Conservation (phyloP, 225 moss, liverwort and hornwort genomes). For the Antitrichia curtipendula region DNA sequence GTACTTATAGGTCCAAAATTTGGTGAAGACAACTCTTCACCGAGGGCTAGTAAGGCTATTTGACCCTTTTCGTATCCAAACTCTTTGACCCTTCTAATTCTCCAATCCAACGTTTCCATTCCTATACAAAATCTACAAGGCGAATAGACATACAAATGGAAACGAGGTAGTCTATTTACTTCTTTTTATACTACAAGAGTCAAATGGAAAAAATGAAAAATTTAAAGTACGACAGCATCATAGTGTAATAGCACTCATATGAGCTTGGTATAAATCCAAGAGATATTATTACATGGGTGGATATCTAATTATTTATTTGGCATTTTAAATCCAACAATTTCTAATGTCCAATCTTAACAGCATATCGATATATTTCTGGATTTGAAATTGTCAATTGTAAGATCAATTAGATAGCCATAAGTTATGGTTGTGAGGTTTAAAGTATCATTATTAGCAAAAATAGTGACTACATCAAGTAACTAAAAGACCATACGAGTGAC, state of each 20-base stretch:
- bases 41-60: too few species aligned
- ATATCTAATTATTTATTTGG: background rate
- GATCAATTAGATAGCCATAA: background rate
- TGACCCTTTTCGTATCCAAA: too few species aligned
- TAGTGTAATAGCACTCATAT: background rate
- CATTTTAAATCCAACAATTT: background rate
- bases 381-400: background rate
- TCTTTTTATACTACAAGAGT: too few species aligned
- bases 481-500: background rate
- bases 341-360: accelerated
- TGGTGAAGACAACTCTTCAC: too few species aligned
- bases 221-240: background rate
- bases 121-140: too few species aligned
- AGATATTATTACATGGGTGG: accelerated
- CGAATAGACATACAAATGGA: too few species aligned
- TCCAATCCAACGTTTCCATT: too few species aligned
- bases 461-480: background rate
- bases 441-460: background rate
- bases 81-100: too few species aligned
- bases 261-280: background rate
- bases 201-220: too few species aligned
- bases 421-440: background rate
- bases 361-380: background rate
- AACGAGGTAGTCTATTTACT: too few species aligned
- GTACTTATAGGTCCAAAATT: too few species aligned